A percentile compares a stretch with the other conserved stretches of the same genome.
Conservation (phyloP, 1,284 basidiomycete species). For the Ceratobasidium sp. region DNA sequence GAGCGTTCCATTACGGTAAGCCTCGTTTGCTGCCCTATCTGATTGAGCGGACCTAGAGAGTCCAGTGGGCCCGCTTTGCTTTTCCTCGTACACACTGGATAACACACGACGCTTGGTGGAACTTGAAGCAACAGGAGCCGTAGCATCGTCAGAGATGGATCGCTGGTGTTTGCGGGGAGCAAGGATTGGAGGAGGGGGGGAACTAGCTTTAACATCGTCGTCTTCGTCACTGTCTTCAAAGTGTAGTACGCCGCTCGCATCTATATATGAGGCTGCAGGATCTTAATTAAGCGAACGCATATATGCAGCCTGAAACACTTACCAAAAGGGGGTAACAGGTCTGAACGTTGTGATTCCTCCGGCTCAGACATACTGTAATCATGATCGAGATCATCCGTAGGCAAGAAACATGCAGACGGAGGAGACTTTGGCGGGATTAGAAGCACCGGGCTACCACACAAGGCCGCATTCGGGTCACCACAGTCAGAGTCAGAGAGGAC, state of each 20-base stretch:
- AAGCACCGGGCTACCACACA: background rate
- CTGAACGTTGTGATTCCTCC: no score
- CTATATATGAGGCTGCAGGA: background rate
- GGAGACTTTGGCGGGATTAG: background rate
- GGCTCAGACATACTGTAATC: no score
- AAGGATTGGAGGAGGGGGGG: background rate
- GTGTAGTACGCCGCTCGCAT: background rate
- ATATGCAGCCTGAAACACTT: background rate
- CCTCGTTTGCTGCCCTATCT: background rate
- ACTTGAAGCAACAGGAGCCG: background rate
- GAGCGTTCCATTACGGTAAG: background rate
- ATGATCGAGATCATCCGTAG: no score
- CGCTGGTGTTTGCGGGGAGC: constrained; percentile 2
- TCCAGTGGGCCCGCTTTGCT: constrained; percentile 7
- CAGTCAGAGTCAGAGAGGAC: background rate
- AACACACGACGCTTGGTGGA: background rate
- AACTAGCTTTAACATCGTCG: background rate
- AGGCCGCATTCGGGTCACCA: background rate
- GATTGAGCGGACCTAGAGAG: background rate
- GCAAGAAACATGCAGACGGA: background rate
- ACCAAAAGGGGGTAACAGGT: no score
- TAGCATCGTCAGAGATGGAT: constrained; percentile 1
- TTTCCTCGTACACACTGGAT: background rate
- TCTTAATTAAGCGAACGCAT: background rate
- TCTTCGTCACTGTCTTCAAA: background rate